Conservation (phyloP, 129 eudicot species). For the Arctium lappa region DNA sequence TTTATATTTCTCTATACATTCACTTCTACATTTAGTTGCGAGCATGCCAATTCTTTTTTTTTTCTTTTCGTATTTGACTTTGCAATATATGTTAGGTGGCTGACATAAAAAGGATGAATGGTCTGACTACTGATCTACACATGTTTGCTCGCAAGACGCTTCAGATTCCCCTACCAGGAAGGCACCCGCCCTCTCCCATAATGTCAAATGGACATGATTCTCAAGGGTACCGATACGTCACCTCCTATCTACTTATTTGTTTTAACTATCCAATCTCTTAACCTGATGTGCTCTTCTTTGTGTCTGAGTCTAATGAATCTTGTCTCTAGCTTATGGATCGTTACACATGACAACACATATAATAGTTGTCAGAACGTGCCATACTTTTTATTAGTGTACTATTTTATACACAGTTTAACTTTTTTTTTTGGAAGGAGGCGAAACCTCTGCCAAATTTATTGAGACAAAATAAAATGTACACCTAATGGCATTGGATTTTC, state of each 20-base stretch:
- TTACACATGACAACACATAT: constrained; percentile 4
- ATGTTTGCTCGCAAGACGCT: constrained; percentile 92
- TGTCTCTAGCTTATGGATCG: neutral
- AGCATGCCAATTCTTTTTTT: neutral
- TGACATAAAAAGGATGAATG: constrained; percentile 77
- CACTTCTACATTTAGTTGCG: neutral
- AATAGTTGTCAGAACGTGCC: neutral
- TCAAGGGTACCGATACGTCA: constrained; percentile 46
- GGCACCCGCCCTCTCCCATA: constrained; percentile 86
- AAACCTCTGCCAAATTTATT: neutral
- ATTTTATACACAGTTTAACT: neutral
- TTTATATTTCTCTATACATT: neutral
- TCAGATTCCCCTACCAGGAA: constrained; percentile 87
- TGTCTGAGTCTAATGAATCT: constrained; percentile 13
- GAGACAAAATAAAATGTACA: neutral
- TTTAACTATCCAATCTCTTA: constrained; percentile 10
- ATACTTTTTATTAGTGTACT: neutral
- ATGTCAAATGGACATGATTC: constrained; percentile 50
- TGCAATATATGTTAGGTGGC: constrained; percentile 61
- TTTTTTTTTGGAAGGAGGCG: neutral
- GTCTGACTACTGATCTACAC: constrained; percentile 81
- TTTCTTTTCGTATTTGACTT: constrained; percentile 1
- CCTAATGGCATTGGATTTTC: neutral
- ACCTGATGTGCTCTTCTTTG: neutral
- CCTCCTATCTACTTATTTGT: neutral